These are phyloP conservation scores for Fomitiporia mediterranea DNA, from an alignment of 1,284 basidiomycete genomes.

Conservation along the genomic window DNA sequence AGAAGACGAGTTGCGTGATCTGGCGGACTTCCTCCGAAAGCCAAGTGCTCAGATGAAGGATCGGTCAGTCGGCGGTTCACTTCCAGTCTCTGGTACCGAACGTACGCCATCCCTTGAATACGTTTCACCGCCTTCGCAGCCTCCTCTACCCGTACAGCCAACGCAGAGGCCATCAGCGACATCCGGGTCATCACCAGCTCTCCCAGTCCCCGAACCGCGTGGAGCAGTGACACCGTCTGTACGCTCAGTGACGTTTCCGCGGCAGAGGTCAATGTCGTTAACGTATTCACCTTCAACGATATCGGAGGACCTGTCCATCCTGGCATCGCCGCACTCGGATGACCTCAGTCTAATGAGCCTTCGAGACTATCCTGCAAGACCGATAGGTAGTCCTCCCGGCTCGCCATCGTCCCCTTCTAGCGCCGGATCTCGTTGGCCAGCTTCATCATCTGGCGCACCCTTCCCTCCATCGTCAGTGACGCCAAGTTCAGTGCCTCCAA, in stretches of 20 bases:
- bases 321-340: conserved; percentile 71
- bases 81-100: conserved; percentile 22
- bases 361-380: conserved; percentile 31
- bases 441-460: conserved; percentile 13
- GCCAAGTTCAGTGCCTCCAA: conserved; percentile 10
- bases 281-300: conserved; percentile 49
- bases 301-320: conserved; percentile 44
- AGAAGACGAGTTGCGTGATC: conserved; percentile 54
- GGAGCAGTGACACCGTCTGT: not conserved
- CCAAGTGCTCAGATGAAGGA: conserved; percentile 36
- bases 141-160: conserved; percentile 9
- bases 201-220: conserved; percentile 13
- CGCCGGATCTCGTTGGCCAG: conserved; percentile 5
- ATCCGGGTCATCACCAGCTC: conserved; percentile 23
- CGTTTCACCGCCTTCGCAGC: not conserved
- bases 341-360: conserved; percentile 47
- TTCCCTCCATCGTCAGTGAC: conserved; percentile 18
- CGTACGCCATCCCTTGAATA: not conserved
- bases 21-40: conserved; percentile 42
- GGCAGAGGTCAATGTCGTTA: conserved; percentile 27
- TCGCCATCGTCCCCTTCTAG: conserved; percentile 12
- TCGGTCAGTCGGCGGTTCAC: conserved; percentile 37
- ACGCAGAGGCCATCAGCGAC: conserved; percentile 7
- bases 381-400: conserved; percentile 17
- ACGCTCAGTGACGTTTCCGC: not conserved